Conservation (phyloP, 345 rosid genomes). For the Euphorbia lathyris region DNA sequence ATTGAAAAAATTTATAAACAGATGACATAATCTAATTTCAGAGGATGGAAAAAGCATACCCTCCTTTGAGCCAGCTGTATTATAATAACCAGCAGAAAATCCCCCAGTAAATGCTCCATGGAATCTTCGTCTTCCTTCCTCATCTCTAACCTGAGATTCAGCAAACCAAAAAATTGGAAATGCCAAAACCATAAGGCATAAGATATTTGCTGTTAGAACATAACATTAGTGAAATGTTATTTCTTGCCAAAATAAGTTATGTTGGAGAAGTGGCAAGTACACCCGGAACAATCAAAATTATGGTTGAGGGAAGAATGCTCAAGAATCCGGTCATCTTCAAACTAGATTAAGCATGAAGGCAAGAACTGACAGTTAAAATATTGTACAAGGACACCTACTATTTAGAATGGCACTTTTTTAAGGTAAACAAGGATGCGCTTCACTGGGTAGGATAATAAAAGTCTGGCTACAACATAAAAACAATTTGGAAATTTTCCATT, state of each 20-base stretch:
- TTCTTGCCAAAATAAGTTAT: too few species aligned
- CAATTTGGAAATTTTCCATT: too few species aligned
- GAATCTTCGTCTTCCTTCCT: conserved; percentile 94
- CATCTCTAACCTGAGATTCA: conserved; percentile 72
- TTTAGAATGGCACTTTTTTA: not conserved
- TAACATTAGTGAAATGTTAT: not conserved
- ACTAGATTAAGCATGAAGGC: not conserved
- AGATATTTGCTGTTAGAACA: not conserved
- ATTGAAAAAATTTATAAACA: not conserved
- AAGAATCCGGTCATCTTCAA: not conserved
- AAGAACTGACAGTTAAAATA: not conserved
- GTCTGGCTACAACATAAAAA: too few species aligned
- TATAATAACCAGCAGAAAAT: conserved; percentile 90
- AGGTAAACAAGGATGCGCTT: not conserved
- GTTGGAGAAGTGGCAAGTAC: not conserved
- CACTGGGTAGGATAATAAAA: too few species aligned
- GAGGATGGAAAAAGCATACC: conserved; percentile 35
- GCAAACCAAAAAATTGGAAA: not conserved
- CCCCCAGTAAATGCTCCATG: conserved; percentile 99
- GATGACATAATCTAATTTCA: not conserved
- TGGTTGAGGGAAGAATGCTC: not conserved
- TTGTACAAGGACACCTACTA: not conserved
- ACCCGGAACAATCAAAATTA: not conserved
- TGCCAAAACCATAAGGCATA: too few species aligned
- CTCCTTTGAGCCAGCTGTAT: conserved; percentile 90